Percentiles rank a stretch among this genome's conserved stretches.
These are phyloP conservation scores for Ceratocystis papillata DNA, from an alignment of 2,329 filamentous ascomycete species.

Conservation along the genomic window DNA sequence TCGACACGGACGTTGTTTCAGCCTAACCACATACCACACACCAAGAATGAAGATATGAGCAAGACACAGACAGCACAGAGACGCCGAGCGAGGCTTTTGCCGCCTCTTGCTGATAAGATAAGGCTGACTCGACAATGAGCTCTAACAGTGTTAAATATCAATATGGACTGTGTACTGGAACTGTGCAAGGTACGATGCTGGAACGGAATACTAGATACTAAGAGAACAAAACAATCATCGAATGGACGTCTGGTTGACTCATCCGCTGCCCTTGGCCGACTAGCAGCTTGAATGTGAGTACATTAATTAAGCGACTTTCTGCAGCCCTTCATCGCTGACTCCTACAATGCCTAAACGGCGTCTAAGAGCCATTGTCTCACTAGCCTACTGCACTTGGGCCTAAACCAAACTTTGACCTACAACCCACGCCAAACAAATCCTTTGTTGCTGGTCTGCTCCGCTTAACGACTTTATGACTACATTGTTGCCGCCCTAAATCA, in stretches of 20 bases:
- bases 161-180: not conserved
- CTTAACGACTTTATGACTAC: not conserved
- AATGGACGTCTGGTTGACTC: no score
- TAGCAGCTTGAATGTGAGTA: no score
- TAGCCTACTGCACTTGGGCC: no score
- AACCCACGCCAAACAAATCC: not conserved
- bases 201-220: no score
- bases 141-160: not conserved
- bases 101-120: conserved; percentile 4
- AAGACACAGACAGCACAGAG: not conserved
- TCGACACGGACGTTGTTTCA: conserved; percentile 8
- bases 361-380: no score
- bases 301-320: no score
- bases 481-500: not conserved
- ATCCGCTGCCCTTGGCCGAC: no score
- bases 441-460: conserved; percentile 9
- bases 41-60: not conserved
- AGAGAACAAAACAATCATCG: no score
- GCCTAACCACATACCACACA: conserved; percentile 8
- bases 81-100: conserved; percentile 10
- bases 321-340: no score
- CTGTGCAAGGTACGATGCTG: not conserved
- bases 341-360: no score
- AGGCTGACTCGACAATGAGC: conserved; percentile 2
- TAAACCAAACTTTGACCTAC: conserved; percentile 3